phyloP scores from a whole-genome alignment of 163 green algal genomes.

The Scenedesmus sp. region DNA sequence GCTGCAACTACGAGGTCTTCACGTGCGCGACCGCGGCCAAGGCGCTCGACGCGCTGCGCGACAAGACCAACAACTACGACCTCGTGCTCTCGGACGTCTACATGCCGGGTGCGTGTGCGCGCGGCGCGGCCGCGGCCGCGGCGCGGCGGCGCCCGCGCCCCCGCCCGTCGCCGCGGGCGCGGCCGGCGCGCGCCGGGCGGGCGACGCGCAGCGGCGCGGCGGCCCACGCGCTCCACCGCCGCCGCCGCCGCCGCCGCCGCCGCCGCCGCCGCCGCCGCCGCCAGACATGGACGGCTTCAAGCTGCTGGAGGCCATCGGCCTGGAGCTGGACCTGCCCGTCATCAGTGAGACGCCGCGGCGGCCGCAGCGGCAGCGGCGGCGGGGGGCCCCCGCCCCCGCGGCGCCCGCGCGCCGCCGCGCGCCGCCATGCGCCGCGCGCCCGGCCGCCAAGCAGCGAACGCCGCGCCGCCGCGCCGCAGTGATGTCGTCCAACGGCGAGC shows the following conservation, averaged over 20 bases:
- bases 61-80: constrained; percentile 82
- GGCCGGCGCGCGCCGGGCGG: no score
- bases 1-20: constrained; percentile 87
- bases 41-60: constrained; percentile 81
- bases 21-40: constrained; percentile 72
- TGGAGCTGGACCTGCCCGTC: constrained; percentile 95
- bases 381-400: no score
- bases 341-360: constrained; percentile 82
- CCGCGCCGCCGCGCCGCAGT: no score
- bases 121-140: no score
- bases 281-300: constrained; percentile 98
- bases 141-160: no score
- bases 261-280: no score
- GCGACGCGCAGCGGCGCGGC: not conserved
- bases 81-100: constrained; percentile 96
- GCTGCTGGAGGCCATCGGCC: constrained; percentile 89
- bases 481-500: constrained; percentile 96
- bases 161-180: no score
- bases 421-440: no score
- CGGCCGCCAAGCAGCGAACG: no score
- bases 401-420: no score
- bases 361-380: not conserved
- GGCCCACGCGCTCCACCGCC: no score
- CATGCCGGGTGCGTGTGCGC: constrained; percentile 90
- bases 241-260: no score